Evolutionary conservation across 192 early-diverging fungal species (phyloP).

Genomic region (Backusella psychrophila): DNA sequence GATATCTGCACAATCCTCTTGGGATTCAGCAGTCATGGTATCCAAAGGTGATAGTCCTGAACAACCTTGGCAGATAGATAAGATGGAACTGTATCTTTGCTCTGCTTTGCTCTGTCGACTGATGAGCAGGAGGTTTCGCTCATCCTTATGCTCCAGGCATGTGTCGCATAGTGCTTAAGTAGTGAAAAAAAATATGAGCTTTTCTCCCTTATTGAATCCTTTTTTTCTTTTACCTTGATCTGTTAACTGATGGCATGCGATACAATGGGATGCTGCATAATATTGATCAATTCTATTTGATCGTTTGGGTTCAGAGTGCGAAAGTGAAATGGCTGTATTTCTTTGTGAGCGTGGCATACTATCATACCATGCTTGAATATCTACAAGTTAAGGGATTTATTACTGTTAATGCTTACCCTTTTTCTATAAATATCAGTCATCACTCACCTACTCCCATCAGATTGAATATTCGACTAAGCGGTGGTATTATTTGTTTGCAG

Average conservation of each 20-base stretch:
- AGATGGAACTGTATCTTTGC: conserved; percentile 33
- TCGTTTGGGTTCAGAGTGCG: conserved; percentile 26
- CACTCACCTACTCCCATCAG: conserved; percentile 63
- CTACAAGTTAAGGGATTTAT: conserved; percentile 23
- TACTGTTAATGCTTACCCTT: neutral
- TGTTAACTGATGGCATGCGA: conserved; percentile 53
- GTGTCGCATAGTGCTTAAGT: conserved; percentile 13
- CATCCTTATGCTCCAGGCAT: neutral
- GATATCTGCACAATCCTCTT: conserved; percentile 36
- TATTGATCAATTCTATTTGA: conserved; percentile 65
- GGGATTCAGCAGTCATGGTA: neutral
- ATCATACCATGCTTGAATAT: conserved; percentile 68
- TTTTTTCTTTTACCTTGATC: conserved; percentile 33
- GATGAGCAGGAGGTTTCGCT: neutral
- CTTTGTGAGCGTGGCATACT: conserved; percentile 65
- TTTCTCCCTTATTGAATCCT: neutral
- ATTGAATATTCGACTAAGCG: conserved; percentile 74
- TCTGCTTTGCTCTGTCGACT: conserved; percentile 31
- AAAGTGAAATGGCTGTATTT: conserved; percentile 38
- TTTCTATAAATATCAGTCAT: neutral
- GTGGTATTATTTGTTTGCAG: conserved; percentile 78
- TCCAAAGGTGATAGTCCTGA: conserved; percentile 29
- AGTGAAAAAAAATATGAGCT: neutral
- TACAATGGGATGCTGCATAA: conserved; percentile 63
- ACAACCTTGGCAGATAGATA: conserved; percentile 52